Evolutionary conservation across 768 basidiomycete genomes (phyloP), one percentile per base, ranked within the genome.

Genomic region (Lentinula edodes): DNA sequence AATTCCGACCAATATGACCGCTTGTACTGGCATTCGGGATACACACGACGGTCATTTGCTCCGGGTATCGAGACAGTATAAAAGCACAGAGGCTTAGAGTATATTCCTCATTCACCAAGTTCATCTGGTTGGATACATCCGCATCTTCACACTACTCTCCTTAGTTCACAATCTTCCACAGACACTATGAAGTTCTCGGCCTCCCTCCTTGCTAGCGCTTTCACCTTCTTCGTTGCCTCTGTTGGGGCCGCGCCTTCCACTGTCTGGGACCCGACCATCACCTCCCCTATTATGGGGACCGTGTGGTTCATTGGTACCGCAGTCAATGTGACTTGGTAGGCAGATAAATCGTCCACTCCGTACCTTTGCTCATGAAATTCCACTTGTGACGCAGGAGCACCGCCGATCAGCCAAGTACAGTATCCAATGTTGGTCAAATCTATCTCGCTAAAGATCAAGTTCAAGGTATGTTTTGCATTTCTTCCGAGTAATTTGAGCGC

Each of bases 381-480:
- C 18, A 54, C 42, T 8, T 50, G 5, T 39, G 36, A 35, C 62
- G 8, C 43, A 81, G 78, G 80, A 75, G 76, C 56, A 73, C 74
- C 0, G 66, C 75, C 12, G 65, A 77, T 58, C 73, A 76, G 0
- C 80, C 80, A 0, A 63, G 41, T 6, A 65, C 74, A 18, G 79
- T 81, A 62, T 80, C 80, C 32, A 82, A 82, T 66, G 52, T 51
- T 28, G 55, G 42, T 1, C 70, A 71, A 9, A 12, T 32, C 15
- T 61, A 73, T 10, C 66, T 71, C 2, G 66, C 72, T 6, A 18
- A 67, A 64, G 18, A 69, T 66, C 32, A 68, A 66, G 51, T 66
- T 75, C 62, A 68, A 73, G 62, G 56, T 66, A n/a, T 68, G 76
- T 75, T 64, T 61, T 74, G 56, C 23, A 38, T 13, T 2, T 39